Evolutionary conservation across 1,284 basidiomycete species (phyloP).

Genomic region (Puccinia triticina): DNA sequence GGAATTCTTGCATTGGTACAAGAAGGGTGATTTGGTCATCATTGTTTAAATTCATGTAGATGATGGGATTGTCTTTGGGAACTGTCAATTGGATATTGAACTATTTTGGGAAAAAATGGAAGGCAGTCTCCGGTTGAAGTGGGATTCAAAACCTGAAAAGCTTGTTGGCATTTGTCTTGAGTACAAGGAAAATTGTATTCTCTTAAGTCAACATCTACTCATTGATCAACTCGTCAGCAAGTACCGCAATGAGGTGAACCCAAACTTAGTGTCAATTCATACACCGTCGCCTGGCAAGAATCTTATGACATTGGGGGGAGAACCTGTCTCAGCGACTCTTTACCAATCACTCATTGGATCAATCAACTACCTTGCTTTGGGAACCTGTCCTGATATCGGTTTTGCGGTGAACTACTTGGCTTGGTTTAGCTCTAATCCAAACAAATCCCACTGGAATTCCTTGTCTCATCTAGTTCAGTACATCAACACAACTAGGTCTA

Average conservation of each 20-base stretch:
- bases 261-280: background rate
- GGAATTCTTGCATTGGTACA: slow-evolving; percentile 4
- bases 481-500: too few relatives aligned
- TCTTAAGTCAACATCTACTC: background rate
- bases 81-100: background rate
- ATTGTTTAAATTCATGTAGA: slow-evolving; percentile 8
- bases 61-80: background rate
- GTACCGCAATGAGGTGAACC: background rate
- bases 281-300: background rate
- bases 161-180: background rate
- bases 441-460: background rate
- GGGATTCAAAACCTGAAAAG: background rate
- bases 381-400: background rate
- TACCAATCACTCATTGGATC: too few relatives aligned
- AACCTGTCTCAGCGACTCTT: background rate
- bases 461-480: background rate
- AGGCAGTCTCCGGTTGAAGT: background rate
- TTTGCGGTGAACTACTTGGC: slow-evolving; percentile 9
- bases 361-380: background rate
- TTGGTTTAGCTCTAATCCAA: background rate
- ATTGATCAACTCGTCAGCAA: background rate
- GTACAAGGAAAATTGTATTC: background rate
- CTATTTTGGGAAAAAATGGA: background rate
- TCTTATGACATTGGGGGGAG: background rate
- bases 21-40: background rate